These are phyloP conservation scores for Botrytis squamosa DNA, from an alignment of 2,329 filamentous ascomycete species.

Conservation along the genomic window DNA sequence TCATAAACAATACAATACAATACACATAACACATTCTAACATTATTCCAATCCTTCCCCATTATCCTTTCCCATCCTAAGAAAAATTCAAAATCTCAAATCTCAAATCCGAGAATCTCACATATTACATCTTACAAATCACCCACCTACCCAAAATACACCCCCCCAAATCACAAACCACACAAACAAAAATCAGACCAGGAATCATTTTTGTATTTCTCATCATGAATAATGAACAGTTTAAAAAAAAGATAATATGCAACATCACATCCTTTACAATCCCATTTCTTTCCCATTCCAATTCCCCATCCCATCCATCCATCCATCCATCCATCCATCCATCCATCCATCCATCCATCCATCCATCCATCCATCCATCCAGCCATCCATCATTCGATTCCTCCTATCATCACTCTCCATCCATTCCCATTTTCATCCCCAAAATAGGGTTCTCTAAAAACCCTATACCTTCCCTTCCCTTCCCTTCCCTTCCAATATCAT, in stretches of 20 bases:
- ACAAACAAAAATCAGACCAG: not conserved
- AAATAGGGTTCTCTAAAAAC: not conserved
- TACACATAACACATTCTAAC: no score
- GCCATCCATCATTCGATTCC: not conserved
- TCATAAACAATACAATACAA: no score
- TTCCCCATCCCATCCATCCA: not conserved
- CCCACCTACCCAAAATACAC: not conserved
- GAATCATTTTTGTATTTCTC: constrained; percentile 1
- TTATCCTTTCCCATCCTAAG: no score
- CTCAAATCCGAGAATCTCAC: no score
- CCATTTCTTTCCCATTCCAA: not conserved
- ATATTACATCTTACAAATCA: not conserved
- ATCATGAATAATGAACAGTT: constrained; percentile 21
- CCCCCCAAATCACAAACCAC: not conserved
- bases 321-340: not conserved
- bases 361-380: not conserved
- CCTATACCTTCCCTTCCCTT: constrained; percentile 1
- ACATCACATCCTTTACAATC: constrained; percentile 23
- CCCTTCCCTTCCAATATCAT: constrained; percentile 4
- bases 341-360: not conserved
- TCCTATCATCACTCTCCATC: not conserved
- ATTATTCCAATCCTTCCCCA: no score
- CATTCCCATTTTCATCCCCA: not conserved
- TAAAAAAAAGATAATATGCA: constrained; percentile 23
- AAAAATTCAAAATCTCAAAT: no score